Base-by-base conservation (phyloP, 2,329 filamentous ascomycete genomes). In the Blastomyces emzantsi region DNA sequence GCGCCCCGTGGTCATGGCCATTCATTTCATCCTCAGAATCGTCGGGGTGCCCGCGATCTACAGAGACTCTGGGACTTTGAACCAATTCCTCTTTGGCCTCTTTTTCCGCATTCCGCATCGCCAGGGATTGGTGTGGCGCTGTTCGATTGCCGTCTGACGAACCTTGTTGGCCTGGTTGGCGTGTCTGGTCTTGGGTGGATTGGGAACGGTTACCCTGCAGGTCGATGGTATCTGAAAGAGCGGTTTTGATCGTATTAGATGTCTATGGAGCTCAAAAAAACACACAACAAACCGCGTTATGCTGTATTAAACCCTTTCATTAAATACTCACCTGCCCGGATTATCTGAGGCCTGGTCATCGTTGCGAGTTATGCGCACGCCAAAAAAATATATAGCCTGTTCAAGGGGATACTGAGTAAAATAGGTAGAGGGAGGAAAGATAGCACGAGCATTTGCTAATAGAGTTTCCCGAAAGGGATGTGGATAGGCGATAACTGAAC, bases 121-220 rank as follows among this genome's bases (percentile, higher is more conserved):
- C 88, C 70, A 90, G 87, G 69, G 91, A 89, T 77, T 97, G 92
- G 74, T 97, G 92, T 55, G 90, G 87, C 68, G 87, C 89, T 71
- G 89, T 79, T 67, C 82, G 77, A 66, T 83, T 79, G 67, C 78
- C 76, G 66, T 77, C 84, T 70, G 81, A 77, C 64, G 79, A 81
- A 64, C 78, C 75, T 67, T 81, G 77, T 68, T 80, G 78, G 64
- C 77, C 74, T 63, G 79, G 80, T 72, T 85, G 83, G 69, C 81
- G 81, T 19, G 83, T 80, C 76, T 96, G 92, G 74, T 92, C 89
- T 79, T 96, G 84, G 49, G 93, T 90, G 56, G 92, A 94, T 43
- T 92, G 91, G 64, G 88, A 82, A 72, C 87, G 81, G 73, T 87
- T 89, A 77, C 91, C 86, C 83, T 97, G 94, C 61, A 97, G 86